Evolutionary conservation across 257 asterid genomes (phyloP), one percentile per base, ranked within the genome.

Genomic region (Penstemon newberryi): DNA sequence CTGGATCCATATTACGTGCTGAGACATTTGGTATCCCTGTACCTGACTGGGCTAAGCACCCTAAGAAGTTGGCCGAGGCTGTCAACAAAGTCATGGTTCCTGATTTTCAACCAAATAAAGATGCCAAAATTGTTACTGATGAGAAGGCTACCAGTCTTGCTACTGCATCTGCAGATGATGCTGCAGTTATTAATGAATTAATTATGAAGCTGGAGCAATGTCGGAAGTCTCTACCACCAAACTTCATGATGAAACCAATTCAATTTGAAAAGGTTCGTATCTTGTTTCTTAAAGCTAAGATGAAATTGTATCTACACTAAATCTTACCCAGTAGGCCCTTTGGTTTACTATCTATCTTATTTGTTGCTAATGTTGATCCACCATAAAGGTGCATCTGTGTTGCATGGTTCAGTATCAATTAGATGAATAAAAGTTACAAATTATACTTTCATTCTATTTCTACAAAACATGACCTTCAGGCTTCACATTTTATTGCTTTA

Each of bases 21-120:
- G 95, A 91, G 84, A 87, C 96, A 57, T 89, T 74, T 75, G 92
- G 94, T 61, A 83, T 91, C 73, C 83, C 89, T 66, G 66, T 83
- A 72, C 96, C 98, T 60, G 94, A 85, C 69, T 91, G 98, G 98
- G 90, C 80, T 65, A 89, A 82, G 73, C 76, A 85, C 73, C 92
- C 96, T 7, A 82, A 78, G 76, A 81, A 83, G 77, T 73, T 91
- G 81, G 75, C 89, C 0, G 90, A 87, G 76, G 95, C 90, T 40
- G 78, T 87, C 72, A 85, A 87, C 54, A 79, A 73, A 25, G 79
- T 85, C 65, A 65, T 80, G 10, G 88, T 91, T 57, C 94, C 94
- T 38, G 91, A 86, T 42, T 91, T 89, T 70, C 83, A 82, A 72
- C 98, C 98, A 0, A 84, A 70, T 67, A 67, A 77, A 68, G 94